Evolutionary conservation across 2,329 filamentous ascomycete species (phyloP).

Genomic region (Sporothrix sp.): DNA sequence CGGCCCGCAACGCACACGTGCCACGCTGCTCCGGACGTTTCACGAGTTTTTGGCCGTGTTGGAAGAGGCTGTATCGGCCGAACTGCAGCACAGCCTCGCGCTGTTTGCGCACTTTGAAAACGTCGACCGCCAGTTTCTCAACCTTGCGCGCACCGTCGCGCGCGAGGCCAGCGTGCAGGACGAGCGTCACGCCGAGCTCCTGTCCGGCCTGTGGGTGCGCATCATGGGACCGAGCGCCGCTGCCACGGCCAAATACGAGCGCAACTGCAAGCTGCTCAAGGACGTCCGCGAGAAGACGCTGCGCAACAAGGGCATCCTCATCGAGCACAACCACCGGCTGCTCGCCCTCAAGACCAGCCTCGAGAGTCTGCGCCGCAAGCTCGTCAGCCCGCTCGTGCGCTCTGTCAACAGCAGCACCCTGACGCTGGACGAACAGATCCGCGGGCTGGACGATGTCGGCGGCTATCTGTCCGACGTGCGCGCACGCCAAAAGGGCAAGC

Average conservation of each 20-base stretch:
- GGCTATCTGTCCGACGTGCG: slow-evolving; percentile 66
- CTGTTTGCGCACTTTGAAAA: slow-evolving; percentile 86
- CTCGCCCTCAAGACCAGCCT: slow-evolving; percentile 77
- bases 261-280: slow-evolving; percentile 70
- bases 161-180: slow-evolving; percentile 78
- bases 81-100: slow-evolving; percentile 68
- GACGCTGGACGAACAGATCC: slow-evolving; percentile 75
- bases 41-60: slow-evolving; percentile 78
- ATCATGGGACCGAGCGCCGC: slow-evolving; percentile 68
- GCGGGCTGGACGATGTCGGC: slow-evolving; percentile 70
- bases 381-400: slow-evolving; percentile 75
- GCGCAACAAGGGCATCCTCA: slow-evolving; percentile 74
- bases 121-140: slow-evolving; percentile 83
- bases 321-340: slow-evolving; percentile 78
- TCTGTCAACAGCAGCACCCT: slow-evolving; percentile 58
- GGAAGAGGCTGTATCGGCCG: slow-evolving; percentile 79
- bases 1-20: slow-evolving; percentile 67
- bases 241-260: slow-evolving; percentile 80
- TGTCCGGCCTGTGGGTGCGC: slow-evolving; percentile 76
- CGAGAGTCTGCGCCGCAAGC: slow-evolving; percentile 70
- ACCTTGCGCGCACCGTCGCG: slow-evolving; percentile 73
- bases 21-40: slow-evolving; percentile 77
- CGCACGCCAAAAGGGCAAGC: slow-evolving; percentile 69
- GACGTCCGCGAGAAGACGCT: slow-evolving; percentile 76
- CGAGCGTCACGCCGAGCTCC: slow-evolving; percentile 66